These are phyloP conservation scores for Backusella morwellensis DNA, from an alignment of 192 early-diverging fungal genomes.

Conservation along the genomic window DNA sequence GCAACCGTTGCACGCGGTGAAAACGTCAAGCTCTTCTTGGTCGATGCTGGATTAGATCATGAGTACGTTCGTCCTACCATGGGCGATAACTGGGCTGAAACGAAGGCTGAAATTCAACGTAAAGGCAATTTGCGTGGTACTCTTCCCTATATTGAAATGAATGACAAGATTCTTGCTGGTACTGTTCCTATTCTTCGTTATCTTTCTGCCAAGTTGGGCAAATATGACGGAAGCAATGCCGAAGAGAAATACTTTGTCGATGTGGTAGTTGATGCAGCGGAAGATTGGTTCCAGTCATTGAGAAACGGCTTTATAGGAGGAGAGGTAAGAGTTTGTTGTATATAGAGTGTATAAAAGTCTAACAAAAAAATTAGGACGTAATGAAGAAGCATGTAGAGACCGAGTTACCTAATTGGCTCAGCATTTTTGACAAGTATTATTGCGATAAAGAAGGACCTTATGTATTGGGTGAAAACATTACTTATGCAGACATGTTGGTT, in stretches of 20 bases:
- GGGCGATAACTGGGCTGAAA: background rate
- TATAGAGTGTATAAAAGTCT: background rate
- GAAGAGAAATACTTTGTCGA: background rate
- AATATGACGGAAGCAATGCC: background rate
- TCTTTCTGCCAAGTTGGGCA: slow-evolving; percentile 1
- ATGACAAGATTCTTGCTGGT: background rate
- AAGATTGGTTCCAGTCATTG: background rate
- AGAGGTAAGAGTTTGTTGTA: background rate
- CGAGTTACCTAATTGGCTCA: background rate
- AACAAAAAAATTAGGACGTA: background rate
- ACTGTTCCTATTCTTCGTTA: slow-evolving; percentile 1
- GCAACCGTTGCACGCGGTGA: background rate
- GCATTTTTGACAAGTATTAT: background rate
- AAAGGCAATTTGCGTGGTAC: background rate
- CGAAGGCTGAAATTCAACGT: background rate
- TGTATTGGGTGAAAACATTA: background rate
- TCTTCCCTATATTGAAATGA: background rate
- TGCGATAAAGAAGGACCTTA: background rate
- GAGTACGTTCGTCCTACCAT: background rate
- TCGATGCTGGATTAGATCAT: background rate
- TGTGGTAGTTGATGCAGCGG: background rate
- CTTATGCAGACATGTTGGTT: background rate
- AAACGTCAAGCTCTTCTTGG: background rate
- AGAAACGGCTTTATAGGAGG: background rate
- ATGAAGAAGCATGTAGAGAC: background rate